Conservation (phyloP, 2,329 filamentous ascomycete genomes). For the Curvularia sp. region DNA sequence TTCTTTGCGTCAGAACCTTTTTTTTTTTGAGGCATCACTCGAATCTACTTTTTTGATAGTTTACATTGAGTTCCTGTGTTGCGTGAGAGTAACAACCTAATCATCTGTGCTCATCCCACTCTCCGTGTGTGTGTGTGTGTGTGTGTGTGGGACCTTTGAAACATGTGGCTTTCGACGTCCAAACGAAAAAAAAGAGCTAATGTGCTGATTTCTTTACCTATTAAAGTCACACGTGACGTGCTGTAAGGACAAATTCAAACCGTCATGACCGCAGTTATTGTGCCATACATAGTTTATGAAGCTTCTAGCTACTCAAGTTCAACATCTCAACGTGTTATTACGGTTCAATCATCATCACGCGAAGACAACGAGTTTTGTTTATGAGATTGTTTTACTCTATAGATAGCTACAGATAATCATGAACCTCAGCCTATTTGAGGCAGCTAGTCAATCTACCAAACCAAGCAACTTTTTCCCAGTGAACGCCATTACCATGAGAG, state of each 20-base stretch:
- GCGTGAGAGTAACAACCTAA: no score
- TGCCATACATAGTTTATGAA: neutral
- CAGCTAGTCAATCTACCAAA: slow-evolving; percentile 10
- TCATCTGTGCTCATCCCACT: no score
- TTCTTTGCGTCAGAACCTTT: neutral
- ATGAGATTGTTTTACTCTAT: slow-evolving; percentile 24
- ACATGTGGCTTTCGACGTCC: neutral
- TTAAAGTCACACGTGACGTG: neutral
- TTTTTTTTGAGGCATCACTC: neutral
- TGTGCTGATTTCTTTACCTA: neutral
- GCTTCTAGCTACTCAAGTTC: neutral
- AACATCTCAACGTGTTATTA: no score
- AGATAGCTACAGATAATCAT: slow-evolving; percentile 14
- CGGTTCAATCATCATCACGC: neutral
- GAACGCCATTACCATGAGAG: slow-evolving; percentile 24
- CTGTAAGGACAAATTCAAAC: neutral
- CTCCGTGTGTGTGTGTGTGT: neutral
- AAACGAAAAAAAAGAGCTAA: neutral
- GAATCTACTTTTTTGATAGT: neutral
- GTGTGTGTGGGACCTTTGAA: neutral
- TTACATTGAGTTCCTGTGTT: neutral
- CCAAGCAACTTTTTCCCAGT: slow-evolving; percentile 27
- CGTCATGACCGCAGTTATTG: neutral
- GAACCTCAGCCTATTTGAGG: slow-evolving; percentile 12
- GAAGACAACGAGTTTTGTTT: neutral